phyloP scores from a whole-genome alignment of 352 stramenopile species.

The Elongisporangium undulatum region DNA sequence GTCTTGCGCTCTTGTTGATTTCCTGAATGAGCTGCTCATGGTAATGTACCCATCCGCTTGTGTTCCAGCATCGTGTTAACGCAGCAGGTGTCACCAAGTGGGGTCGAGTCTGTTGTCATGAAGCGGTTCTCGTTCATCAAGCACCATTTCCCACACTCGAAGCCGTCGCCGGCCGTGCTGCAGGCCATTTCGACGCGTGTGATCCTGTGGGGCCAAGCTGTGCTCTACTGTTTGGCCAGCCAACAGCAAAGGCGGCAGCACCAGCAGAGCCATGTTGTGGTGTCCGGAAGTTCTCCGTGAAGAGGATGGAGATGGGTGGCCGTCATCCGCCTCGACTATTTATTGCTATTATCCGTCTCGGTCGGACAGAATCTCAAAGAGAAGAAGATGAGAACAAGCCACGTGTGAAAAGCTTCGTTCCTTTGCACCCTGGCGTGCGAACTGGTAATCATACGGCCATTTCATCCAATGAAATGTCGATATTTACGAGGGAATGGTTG shows the following conservation, averaged over 20 bases:
- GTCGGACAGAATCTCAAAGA: background rate
- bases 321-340: background rate
- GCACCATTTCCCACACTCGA: slow-evolving; percentile 44
- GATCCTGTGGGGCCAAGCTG: slow-evolving; percentile 58
- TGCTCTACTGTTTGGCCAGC: slow-evolving; percentile 46
- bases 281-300: background rate
- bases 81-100: slow-evolving; percentile 27
- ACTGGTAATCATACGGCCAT: background rate
- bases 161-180: slow-evolving; percentile 38
- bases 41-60: background rate
- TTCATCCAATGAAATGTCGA: background rate
- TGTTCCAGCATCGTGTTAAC: slow-evolving; percentile 28
- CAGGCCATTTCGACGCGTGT: slow-evolving; percentile 61
- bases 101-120: slow-evolving; percentile 43
- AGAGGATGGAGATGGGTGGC: background rate
- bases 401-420: background rate
- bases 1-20: background rate
- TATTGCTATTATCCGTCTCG: background rate
- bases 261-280: background rate
- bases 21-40: background rate
- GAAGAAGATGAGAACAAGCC: background rate
- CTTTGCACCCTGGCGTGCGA: background rate
- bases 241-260: slow-evolving; percentile 13
- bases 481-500: background rate
- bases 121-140: slow-evolving; percentile 69